Evolutionary conservation across 2,329 filamentous ascomycete genomes (phyloP), one percentile per base, ranked within the genome.

Genomic region (Pseudogymnoascus sp.): DNA sequence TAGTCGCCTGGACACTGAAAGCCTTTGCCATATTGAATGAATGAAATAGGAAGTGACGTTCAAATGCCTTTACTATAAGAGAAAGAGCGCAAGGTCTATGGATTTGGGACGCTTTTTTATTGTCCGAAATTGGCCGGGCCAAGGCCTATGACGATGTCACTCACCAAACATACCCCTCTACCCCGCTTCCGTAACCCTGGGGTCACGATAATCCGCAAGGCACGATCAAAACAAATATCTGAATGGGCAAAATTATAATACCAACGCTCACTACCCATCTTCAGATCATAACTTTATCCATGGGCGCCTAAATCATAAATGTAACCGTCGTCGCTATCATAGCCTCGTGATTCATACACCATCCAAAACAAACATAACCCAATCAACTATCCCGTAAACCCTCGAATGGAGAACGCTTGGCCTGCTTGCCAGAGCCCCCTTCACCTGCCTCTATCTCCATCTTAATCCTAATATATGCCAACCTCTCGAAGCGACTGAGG

Each of bases 1-100:
- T 96, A 66, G 89, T 91, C 65, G 91, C 88, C 75, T 90, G 96
- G 69, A 89, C 96, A 74, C 89, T 90, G 81, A 97, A 92, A 64
- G 89, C 12, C 9, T 60, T 28, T 28, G 58, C 58, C 58, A 60
- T 60, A 23, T 60, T 40, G 58, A n/a, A 41, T 40, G 8, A 28
- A 60, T 6, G 5, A 16, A 31, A 31, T 5, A 5, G n/a, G 12
- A 55, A 55, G 9, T 14, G 25, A 33, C n/a, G 49, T 55, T 31
- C 7, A 55, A 55, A 11, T 55, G 16, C n/a, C 14, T 33, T 33
- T 31, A 55, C 16, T 55, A 18, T 21, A 16, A 12, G 25, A 33
- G n/a, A 33, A 55, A 9, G 9, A 55, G 25, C 18, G 25, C n/a
- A 55, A n/a, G 18, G 25, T 33, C n/a, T 33, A 33, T 33, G 49